Evolutionary conservation across 208 protist genomes (phyloP).

Genomic region (Leishmania tropica): DNA sequence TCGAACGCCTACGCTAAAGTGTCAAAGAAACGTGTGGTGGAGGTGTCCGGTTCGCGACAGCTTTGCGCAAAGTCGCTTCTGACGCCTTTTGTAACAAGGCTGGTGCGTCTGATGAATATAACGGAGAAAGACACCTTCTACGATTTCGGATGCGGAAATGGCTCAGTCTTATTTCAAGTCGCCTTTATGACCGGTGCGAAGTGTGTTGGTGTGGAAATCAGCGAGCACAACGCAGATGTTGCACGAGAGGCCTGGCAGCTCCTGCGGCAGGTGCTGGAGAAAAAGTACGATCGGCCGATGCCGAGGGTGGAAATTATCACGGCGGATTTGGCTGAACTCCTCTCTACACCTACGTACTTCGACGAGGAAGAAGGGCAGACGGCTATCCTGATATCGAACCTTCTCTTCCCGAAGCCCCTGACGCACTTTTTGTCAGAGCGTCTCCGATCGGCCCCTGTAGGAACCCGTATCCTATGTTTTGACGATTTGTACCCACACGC

Average conservation of each 20-base stretch:
- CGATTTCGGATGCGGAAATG: slow-evolving; percentile 85
- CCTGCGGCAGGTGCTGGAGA: slow-evolving; percentile 45
- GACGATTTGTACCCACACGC: slow-evolving; percentile 81
- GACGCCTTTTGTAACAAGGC: slow-evolving; percentile 74
- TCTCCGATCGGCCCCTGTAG: slow-evolving; percentile 44
- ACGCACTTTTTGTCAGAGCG: slow-evolving; percentile 83
- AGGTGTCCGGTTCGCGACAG: slow-evolving; percentile 66
- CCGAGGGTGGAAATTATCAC: slow-evolving; percentile 72
- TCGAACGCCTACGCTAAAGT: slow-evolving; percentile 48
- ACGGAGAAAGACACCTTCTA: slow-evolving; percentile 63
- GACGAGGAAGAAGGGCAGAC: slow-evolving; percentile 43
- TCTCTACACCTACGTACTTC: slow-evolving; percentile 45
- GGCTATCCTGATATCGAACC: slow-evolving; percentile 78
- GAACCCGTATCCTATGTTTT: slow-evolving; percentile 79
- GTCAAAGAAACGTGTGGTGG: slow-evolving; percentile 62
- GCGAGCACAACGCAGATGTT: slow-evolving; percentile 63
- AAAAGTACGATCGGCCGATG: slow-evolving; percentile 41
- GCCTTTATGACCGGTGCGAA: slow-evolving; percentile 67
- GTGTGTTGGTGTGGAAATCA: slow-evolving; percentile 85
- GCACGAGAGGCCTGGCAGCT: slow-evolving; percentile 56
- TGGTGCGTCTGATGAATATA: slow-evolving; percentile 55
- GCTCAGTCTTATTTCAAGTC: slow-evolving; percentile 85
- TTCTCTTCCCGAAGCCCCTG: slow-evolving; percentile 67
- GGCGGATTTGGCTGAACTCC: slow-evolving; percentile 59
- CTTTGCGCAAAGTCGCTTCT: slow-evolving; percentile 88